Conservation (phyloP, 495 filamentous ascomycete genomes). For the Talaromyces borbonicus region DNA sequence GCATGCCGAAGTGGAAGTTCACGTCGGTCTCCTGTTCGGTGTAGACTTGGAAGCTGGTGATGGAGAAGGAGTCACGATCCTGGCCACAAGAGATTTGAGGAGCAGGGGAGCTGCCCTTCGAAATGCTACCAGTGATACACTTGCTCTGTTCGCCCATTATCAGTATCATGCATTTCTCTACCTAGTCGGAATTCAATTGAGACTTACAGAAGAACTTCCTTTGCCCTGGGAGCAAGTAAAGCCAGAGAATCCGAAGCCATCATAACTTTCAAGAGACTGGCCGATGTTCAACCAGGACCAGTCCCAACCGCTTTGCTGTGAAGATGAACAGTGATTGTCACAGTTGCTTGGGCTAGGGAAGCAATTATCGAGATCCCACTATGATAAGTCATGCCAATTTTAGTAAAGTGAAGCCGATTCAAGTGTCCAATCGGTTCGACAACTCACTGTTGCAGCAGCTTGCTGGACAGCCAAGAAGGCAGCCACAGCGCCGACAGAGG, state of each 20-base stretch:
- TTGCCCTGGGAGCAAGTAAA: conserved; percentile 53
- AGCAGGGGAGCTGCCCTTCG: conserved; percentile 25
- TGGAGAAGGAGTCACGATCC: conserved; percentile 56
- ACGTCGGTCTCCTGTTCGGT: conserved; percentile 65
- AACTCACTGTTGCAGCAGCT: conserved; percentile 47
- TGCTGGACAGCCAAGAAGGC: conserved; percentile 30
- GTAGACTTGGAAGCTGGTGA: conserved; percentile 59
- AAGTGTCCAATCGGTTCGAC: neutral
- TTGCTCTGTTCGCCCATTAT: too few relatives aligned
- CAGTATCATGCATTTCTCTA: too few relatives aligned
- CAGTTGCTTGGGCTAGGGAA: conserved; percentile 65
- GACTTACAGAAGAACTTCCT: conserved; percentile 34
- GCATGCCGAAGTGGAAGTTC: conserved; percentile 76
- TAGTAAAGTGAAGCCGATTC: too few relatives aligned
- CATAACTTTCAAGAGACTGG: conserved; percentile 50
- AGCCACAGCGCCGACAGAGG: conserved; percentile 11
- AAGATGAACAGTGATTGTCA: conserved; percentile 61
- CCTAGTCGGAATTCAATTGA: neutral
- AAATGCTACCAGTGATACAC: conserved; percentile 54
- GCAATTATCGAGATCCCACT: conserved; percentile 48
- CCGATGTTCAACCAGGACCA: conserved; percentile 56
- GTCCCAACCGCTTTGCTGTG: conserved; percentile 60
- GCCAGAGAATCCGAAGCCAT: conserved; percentile 60
- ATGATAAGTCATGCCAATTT: conserved; percentile 18
- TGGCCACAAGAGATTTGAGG: conserved; percentile 48